Evolutionary conservation across 495 filamentous ascomycete species (phyloP), one percentile per base, ranked within the genome.

Genomic region (Glonium stellatum): DNA sequence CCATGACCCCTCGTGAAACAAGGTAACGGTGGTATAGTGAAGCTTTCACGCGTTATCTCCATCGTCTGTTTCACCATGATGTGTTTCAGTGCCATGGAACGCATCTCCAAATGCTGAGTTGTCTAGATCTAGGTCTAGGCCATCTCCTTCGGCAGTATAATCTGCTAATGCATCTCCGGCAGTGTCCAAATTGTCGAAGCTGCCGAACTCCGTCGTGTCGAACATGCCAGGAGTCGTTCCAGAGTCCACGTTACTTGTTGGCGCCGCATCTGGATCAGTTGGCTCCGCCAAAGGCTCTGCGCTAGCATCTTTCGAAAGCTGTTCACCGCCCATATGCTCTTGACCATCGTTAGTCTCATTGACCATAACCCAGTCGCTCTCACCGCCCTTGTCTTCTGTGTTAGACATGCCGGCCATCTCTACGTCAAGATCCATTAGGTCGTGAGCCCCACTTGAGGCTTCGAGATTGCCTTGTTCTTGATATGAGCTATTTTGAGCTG

Each of bases 81-180:
- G 62, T 44, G 42, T 57, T 34, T 83, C 80, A 36, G 81, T 82
- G 22, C 77, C 80, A 57, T 83, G 81, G 70, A 84, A 81, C 1
- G 83, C 81, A 56, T 85, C 82, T 8, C 80, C 82, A 71, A 86
- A 86, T 13, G 81, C 82, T 39, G 78, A 82, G 59, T 82, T 78
- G 23, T 82, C 80, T 47, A 84, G 67, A 23, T 80, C 80, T 41
- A 84, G 70, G 52, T 79, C 81, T 39, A 78, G 58, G 23, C 63
- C 74, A 34, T 72, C 78, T 42, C 77, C 81, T 6, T 42, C 71
- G 44, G 60, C 68, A 4, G 63, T 63, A 42, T 61, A 86, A 15
- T 80, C 81, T 5, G 81, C 80, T n/a, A 87, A 68, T 9, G 80
- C 82, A 71, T 84, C 82, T 5, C 84, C 83, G 0, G 83, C 82